Percentiles rank a stretch among this genome's conserved stretches.
These are phyloP conservation scores for Schizopora paradoxa DNA, from an alignment of 1,284 basidiomycete species.

Conservation along the genomic window DNA sequence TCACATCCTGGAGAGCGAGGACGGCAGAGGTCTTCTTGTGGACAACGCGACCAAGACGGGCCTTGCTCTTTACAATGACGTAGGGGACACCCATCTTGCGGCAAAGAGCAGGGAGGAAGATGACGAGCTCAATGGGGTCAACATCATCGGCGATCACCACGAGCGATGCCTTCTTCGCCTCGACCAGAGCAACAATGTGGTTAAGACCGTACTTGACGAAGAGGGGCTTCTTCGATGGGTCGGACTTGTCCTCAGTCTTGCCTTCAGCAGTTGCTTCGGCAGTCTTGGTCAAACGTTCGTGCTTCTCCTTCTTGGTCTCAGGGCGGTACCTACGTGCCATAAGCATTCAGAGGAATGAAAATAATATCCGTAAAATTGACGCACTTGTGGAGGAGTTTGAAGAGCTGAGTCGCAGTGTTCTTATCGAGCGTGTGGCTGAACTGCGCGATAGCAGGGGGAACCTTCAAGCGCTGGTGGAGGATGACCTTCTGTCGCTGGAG, in stretches of 20 bases:
- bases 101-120: constrained; percentile 98
- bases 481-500: constrained; percentile 99
- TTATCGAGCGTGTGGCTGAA: constrained; percentile 98
- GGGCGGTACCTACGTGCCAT: constrained; percentile 70
- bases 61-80: constrained; percentile 97
- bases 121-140: constrained; percentile 96
- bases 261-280: constrained; percentile 76
- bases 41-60: constrained; percentile 93
- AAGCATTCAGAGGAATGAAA: too few species aligned
- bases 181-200: constrained; percentile 92
- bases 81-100: constrained; percentile 99
- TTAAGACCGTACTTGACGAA: constrained; percentile 98
- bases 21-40: constrained; percentile 98
- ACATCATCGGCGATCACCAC: constrained; percentile 98
- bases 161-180: constrained; percentile 96
- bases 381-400: constrained; percentile 97
- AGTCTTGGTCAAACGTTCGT: constrained; percentile 78
- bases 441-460: constrained; percentile 96
- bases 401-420: constrained; percentile 97
- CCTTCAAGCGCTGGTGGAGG: constrained; percentile 97
- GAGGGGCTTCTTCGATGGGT: constrained; percentile 88
- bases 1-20: constrained; percentile 88
- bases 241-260: constrained; percentile 64
- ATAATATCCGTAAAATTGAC: constrained; percentile 14
- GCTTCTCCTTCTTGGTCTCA: constrained; percentile 97